These are phyloP conservation scores for Clavulina sp. DNA, from an alignment of 768 basidiomycete genomes.

Conservation along the genomic window DNA sequence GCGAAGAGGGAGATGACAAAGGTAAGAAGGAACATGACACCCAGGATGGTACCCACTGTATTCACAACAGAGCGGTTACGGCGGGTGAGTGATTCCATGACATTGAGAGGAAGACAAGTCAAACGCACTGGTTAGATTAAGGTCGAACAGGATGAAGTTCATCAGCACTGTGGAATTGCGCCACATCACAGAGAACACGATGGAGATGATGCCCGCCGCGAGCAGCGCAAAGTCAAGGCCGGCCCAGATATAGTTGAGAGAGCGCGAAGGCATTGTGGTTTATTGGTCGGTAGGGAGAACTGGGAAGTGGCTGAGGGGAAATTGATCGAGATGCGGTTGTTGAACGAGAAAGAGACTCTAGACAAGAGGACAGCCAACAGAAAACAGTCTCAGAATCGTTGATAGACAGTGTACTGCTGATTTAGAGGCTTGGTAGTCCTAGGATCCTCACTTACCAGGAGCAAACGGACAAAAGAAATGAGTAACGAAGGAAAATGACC, in stretches of 20 bases:
- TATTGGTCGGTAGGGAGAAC: not conserved
- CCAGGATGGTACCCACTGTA: conserved; percentile 53
- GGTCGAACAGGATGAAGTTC: conserved; percentile 46
- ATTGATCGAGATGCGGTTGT: not conserved
- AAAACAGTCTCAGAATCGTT: no score
- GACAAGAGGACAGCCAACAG: not conserved
- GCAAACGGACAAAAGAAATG: no score
- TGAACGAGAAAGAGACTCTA: not conserved
- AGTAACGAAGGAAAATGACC: not conserved
- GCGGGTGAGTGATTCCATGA: not conserved
- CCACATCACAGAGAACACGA: conserved; percentile 59
- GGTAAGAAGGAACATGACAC: conserved; percentile 46
- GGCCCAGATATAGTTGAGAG: conserved; percentile 52
- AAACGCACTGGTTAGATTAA: conserved; percentile 42
- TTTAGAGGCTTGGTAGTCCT: no score
- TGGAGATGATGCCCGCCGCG: conserved; percentile 43
- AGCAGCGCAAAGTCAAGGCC: conserved; percentile 54
- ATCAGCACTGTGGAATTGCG: conserved; percentile 46
- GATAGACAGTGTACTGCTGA: no score
- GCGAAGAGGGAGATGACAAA: conserved; percentile 55
- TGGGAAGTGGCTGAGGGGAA: not conserved
- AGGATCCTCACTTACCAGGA: no score
- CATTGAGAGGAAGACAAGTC: not conserved
- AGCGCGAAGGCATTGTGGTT: conserved; percentile 47
- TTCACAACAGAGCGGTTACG: not conserved